Evolutionary conservation across 441 rosid species (phyloP).

Genomic region (Metrosideros polymorpha): DNA sequence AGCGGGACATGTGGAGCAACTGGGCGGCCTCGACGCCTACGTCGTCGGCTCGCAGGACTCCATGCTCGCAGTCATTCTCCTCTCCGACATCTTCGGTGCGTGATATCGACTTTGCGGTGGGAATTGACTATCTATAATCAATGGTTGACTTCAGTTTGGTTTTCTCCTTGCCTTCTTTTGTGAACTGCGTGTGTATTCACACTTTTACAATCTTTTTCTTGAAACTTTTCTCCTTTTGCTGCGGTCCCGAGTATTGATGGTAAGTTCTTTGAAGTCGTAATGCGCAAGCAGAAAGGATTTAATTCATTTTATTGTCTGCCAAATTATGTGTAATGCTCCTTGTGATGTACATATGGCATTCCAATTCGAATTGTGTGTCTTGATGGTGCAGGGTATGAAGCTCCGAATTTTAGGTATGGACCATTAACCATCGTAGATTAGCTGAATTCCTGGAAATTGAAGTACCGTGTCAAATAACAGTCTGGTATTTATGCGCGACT

Average conservation of each 20-base stretch:
- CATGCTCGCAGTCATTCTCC: slow-evolving; percentile 6
- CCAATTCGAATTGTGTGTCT: background rate
- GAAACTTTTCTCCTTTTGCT: background rate
- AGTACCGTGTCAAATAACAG: background rate
- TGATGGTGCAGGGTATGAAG: slow-evolving; percentile 1
- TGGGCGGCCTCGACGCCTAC: slow-evolving; percentile 7
- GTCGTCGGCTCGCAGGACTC: slow-evolving; percentile 2
- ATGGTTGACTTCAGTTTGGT: too few species aligned
- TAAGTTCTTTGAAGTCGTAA: background rate
- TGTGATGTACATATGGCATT: background rate
- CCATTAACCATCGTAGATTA: background rate
- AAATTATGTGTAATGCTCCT: background rate
- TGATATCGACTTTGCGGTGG: background rate
- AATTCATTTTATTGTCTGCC: background rate
- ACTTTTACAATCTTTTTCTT: background rate
- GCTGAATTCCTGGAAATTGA: background rate
- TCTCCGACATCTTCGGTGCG: slow-evolving; percentile 8
- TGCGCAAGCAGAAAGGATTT: background rate
- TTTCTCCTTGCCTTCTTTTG: background rate
- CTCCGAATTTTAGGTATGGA: slow-evolving; percentile 8
- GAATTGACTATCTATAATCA: too few species aligned
- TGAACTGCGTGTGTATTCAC: background rate
- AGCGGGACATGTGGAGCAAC: slow-evolving; percentile 1
- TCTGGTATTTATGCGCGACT: background rate
- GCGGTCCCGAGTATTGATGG: background rate